A percentile compares a stretch with the other conserved stretches of the same genome.
Evolutionary conservation across 1,284 basidiomycete species (phyloP).

Genomic region (Trichosporon sp.): DNA sequence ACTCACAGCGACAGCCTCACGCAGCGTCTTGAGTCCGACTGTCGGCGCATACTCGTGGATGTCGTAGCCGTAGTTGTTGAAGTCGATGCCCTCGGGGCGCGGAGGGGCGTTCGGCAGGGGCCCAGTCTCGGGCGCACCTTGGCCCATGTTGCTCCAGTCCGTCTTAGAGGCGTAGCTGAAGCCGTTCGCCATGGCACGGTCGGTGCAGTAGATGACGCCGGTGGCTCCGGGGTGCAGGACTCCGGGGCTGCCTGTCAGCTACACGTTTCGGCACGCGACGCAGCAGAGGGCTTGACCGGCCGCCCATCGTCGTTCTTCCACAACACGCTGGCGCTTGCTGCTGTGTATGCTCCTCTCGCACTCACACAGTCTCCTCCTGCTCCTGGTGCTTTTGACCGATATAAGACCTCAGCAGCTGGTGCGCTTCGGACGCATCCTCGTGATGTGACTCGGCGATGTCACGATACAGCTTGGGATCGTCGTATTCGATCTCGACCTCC

Average conservation of each 20-base stretch:
- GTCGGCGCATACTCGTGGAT: constrained; percentile 90
- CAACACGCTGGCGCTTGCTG: constrained; percentile 58
- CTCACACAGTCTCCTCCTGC: constrained; percentile 19
- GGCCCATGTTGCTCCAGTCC: constrained; percentile 70
- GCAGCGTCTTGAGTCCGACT: constrained; percentile 69
- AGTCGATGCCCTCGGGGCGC: constrained; percentile 57
- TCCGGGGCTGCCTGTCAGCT: constrained; percentile 34
- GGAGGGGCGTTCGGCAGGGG: constrained; percentile 67
- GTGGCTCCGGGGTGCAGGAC: constrained; percentile 52
- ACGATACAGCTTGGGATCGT: neutral
- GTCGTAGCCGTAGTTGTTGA: constrained; percentile 55
- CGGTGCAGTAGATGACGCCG: constrained; percentile 71
- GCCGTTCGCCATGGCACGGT: constrained; percentile 64
- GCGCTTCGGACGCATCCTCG: constrained; percentile 76
- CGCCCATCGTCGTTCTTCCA: constrained; percentile 43
- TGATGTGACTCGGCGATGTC: neutral
- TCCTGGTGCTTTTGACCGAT: constrained; percentile 18
- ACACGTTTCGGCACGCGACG: too few species aligned
- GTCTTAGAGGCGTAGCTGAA: constrained; percentile 61
- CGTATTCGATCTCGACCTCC: neutral
- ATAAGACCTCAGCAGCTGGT: constrained; percentile 51
- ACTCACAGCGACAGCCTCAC: constrained; percentile 32
- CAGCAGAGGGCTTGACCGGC: neutral
- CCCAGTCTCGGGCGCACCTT: constrained; percentile 48
- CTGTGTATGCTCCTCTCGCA: too few species aligned